Evolutionary conservation across 345 rosid genomes (phyloP), one percentile per base, ranked within the genome.

Genomic region (Eucalyptus regnans): DNA sequence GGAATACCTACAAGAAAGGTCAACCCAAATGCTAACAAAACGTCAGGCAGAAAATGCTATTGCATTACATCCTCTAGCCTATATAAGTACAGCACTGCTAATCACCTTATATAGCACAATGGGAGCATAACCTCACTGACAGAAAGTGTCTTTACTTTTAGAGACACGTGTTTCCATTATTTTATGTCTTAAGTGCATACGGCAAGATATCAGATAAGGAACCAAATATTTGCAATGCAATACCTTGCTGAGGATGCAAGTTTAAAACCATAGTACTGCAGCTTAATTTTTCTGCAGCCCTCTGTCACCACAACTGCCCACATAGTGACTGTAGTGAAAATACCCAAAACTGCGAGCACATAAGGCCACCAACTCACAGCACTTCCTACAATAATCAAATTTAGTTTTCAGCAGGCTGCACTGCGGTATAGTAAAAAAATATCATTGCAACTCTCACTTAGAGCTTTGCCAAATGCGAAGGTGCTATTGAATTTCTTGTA

Each of bases 261-360:
- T 91, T 96, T 97, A 89, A 97, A 96, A 86, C 99, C 99, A 93
- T 97, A 96, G 87, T 96, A 97, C 91, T 95, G 99, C 90, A 97
- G 92, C 92, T 97, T 97, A 89, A 97, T 94, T 93, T 97, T 97
- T 94, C 99, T 94, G 95, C 98, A 96, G 90, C 99, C 99, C 93
- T 96, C 98, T 23, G 99, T 96, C 64, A 97, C 96, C 87, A 97
- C 94, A 89, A 96, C 98, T 50, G 99, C 99, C 95, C 95, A 94
- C 99, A 97, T 96, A 48, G 99, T 96, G 87, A 97, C 98, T 22
- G 95, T 46, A 20, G 96, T 95, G 90, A 96, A 97, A 91, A 94
- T 89, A 88, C 96, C 97, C 89, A 96, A 86, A 89, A 96, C 91
- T 9, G 93, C 96, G 83, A 96, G 90, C 90, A 94, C 86, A 88